Evolutionary conservation across 768 basidiomycete species (phyloP).

Genomic region (Leccinum variicolor): DNA sequence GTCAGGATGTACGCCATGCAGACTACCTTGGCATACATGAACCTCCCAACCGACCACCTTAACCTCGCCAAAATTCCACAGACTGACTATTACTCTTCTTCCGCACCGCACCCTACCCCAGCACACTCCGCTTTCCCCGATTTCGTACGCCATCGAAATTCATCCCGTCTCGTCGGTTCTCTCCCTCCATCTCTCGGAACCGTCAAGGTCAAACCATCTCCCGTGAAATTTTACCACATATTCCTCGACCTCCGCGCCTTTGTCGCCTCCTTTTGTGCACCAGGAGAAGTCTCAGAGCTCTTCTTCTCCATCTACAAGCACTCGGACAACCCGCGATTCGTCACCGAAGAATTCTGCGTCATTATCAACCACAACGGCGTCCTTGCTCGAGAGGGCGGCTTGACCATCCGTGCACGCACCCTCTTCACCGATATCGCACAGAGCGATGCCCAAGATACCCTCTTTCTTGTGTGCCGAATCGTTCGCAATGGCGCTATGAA

Average conservation of each 20-base stretch:
- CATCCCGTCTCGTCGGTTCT: constrained; percentile 36
- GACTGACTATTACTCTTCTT: constrained; percentile 42
- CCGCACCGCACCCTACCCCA: constrained; percentile 52
- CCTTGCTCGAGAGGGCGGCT: constrained; percentile 72
- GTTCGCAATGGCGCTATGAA: constrained; percentile 86
- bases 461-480: constrained; percentile 89
- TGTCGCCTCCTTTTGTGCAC: constrained; percentile 83
- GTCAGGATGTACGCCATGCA: constrained; percentile 93
- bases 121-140: constrained; percentile 76
- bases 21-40: constrained; percentile 73
- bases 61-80: constrained; percentile 32
- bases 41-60: constrained; percentile 41
- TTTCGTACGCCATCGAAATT: constrained; percentile 23
- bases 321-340: constrained; percentile 68
- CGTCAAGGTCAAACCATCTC: constrained; percentile 32
- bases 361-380: constrained; percentile 91
- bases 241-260: constrained; percentile 91
- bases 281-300: constrained; percentile 91
- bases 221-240: constrained; percentile 82
- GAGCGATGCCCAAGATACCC: constrained; percentile 79
- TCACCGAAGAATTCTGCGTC: constrained; percentile 91
- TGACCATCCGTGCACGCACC: constrained; percentile 61
- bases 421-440: constrained; percentile 87
- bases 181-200: constrained; percentile 21
- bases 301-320: constrained; percentile 93